Evolutionary conservation across 495 filamentous ascomycete species (phyloP).

Genomic region (Rhypophila decipiens): DNA sequence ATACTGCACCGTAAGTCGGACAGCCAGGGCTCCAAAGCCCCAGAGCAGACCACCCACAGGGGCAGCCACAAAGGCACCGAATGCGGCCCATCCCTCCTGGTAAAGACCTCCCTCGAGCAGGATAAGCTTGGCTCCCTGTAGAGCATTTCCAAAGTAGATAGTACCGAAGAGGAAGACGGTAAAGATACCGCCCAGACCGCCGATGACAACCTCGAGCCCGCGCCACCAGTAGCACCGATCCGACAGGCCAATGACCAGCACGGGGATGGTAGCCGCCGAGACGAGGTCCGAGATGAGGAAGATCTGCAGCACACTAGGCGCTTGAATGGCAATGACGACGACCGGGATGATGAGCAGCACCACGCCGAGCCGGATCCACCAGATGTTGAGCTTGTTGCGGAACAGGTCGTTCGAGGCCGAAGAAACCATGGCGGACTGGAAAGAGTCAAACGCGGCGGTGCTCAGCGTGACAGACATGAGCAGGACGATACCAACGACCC

Average conservation of each 20-base stretch:
- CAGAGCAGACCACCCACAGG: conserved; percentile 66
- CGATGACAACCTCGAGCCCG: conserved; percentile 67
- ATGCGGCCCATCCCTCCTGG: conserved; percentile 64
- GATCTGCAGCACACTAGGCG: conserved; percentile 65
- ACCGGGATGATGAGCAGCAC: conserved; percentile 63
- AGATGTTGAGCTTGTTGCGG: conserved; percentile 64
- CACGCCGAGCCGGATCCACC: conserved; percentile 59
- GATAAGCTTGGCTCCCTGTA: conserved; percentile 57
- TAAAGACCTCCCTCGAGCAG: conserved; percentile 65
- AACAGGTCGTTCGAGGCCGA: conserved; percentile 72
- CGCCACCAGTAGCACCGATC: conserved; percentile 62
- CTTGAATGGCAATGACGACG: conserved; percentile 62
- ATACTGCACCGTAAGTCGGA: conserved; percentile 49
- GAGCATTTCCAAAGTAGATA: conserved; percentile 59
- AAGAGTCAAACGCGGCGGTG: conserved; percentile 66
- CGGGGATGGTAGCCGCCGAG: conserved; percentile 62
- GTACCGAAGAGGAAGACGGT: conserved; percentile 71
- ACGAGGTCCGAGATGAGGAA: conserved; percentile 72
- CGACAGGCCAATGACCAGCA: conserved; percentile 58
- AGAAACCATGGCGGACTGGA: conserved; percentile 73
- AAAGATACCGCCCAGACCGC: conserved; percentile 63
- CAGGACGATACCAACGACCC: conserved; percentile 69
- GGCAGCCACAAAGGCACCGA: conserved; percentile 74
- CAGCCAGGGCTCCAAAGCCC: conserved; percentile 51
- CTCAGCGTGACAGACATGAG: conserved; percentile 68